Evolutionary conservation across 495 filamentous ascomycete species (phyloP).

Genomic region (Cladorrhinum samala): DNA sequence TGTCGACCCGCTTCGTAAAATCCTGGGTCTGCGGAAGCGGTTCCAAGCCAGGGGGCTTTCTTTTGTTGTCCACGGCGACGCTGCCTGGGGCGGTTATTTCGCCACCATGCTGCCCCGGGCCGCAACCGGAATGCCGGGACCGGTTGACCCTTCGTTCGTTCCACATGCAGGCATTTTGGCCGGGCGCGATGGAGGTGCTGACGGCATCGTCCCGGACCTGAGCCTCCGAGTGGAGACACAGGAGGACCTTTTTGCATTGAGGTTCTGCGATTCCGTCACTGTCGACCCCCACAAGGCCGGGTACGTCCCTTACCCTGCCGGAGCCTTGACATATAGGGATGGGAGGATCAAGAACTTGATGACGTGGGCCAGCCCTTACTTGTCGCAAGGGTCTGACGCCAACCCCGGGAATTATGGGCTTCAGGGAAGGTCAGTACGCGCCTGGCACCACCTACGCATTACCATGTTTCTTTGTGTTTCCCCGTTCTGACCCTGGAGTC

Average conservation of each 20-base stretch:
- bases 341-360: conserved; percentile 40
- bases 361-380: conserved; percentile 42
- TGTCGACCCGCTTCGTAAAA: conserved; percentile 32
- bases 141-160: background rate
- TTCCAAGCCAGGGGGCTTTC: conserved; percentile 37
- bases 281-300: conserved; percentile 46
- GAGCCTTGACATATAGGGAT: conserved; percentile 40
- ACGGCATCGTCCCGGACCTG: conserved; percentile 29
- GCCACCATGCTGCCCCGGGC: conserved; percentile 33
- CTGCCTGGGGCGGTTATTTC: conserved; percentile 50
- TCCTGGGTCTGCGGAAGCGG: conserved; percentile 33
- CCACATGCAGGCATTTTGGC: conserved; percentile 4
- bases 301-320: conserved; percentile 45
- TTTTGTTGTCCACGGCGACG: conserved; percentile 41
- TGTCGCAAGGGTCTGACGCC: conserved; percentile 26
- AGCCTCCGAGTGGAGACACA: conserved; percentile 29
- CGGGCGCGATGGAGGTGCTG: conserved; percentile 15
- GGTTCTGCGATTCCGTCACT: conserved; percentile 38
- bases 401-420: conserved; percentile 43
- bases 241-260: conserved; percentile 30
- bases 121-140: conserved; percentile 6
- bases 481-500: background rate
- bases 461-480: background rate
- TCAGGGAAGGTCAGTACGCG: conserved; percentile 33
- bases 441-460: too few relatives aligned